These are phyloP conservation scores for Sphaerulina musiva DNA, from an alignment of 2,329 filamentous ascomycete genomes.

Conservation along the genomic window DNA sequence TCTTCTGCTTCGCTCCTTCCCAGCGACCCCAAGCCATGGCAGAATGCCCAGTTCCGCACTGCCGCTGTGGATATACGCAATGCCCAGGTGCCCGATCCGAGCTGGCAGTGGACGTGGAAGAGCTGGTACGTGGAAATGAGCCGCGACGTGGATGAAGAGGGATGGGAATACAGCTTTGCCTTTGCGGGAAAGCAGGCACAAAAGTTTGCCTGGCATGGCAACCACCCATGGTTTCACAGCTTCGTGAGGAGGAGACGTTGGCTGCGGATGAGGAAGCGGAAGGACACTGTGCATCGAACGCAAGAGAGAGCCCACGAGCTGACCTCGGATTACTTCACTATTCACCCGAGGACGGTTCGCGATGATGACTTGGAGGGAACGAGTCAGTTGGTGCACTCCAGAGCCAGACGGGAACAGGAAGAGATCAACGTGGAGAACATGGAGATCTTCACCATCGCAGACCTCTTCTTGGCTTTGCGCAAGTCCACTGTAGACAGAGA, in stretches of 20 bases:
- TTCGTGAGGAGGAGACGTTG: constrained; percentile 87
- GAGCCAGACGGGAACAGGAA: constrained; percentile 37
- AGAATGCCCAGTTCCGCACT: constrained; percentile 52
- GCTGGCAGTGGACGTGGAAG: constrained; percentile 83
- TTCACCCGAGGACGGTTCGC: constrained; percentile 43
- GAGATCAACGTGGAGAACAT: constrained; percentile 45
- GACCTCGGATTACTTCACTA: constrained; percentile 72
- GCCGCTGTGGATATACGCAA: constrained; percentile 68
- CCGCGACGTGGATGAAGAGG: constrained; percentile 77
- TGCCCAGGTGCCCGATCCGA: constrained; percentile 87
- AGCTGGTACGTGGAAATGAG: constrained; percentile 70
- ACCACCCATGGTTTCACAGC: constrained; percentile 84
- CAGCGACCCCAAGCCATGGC: constrained; percentile 82
- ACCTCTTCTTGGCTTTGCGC: constrained; percentile 63
- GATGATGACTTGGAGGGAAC: constrained; percentile 19
- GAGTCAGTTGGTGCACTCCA: constrained; percentile 13
- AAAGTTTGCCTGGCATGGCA: constrained; percentile 66
- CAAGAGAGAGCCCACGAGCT: constrained; percentile 57
- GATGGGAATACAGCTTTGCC: constrained; percentile 93
- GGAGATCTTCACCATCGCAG: constrained; percentile 59
- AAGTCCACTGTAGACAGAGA: constrained; percentile 76
- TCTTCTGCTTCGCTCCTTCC: constrained; percentile 77
- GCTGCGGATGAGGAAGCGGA: constrained; percentile 72
- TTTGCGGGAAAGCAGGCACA: constrained; percentile 50
- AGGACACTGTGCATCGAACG: constrained; percentile 40